Percentiles rank a stretch among this genome's conserved stretches.
These are phyloP conservation scores for Cucurbitaria berberidis DNA, from an alignment of 2,329 filamentous ascomycete species.

Conservation along the genomic window DNA sequence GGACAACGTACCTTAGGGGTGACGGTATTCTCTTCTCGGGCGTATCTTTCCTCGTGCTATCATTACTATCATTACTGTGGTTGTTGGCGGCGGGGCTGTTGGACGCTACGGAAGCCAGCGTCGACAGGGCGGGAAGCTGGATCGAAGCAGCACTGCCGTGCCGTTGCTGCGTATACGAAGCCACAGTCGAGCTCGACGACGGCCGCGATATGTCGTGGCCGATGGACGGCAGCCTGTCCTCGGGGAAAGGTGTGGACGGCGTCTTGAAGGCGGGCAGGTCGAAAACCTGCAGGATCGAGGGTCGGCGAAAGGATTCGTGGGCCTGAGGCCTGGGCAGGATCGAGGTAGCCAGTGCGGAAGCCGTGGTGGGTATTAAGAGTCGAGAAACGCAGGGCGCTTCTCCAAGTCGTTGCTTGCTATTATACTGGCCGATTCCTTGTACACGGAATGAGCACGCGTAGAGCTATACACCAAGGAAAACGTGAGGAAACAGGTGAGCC, in stretches of 20 bases:
- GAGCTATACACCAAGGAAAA: constrained; percentile 24
- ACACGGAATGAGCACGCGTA: constrained; percentile 13
- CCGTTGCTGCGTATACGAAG: constrained; percentile 49
- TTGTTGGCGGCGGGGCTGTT: constrained; percentile 54
- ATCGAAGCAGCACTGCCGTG: constrained; percentile 50
- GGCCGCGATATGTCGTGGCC: constrained; percentile 60
- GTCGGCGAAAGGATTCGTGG: constrained; percentile 58
- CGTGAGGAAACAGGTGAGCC: constrained; percentile 11
- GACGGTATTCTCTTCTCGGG: constrained; percentile 36
- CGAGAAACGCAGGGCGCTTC: constrained; percentile 49
- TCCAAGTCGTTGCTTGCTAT: constrained; percentile 18
- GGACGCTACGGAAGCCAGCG: constrained; percentile 64
- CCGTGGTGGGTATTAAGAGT: constrained; percentile 51
- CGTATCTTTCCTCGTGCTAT: constrained; percentile 28
- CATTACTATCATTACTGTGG: constrained; percentile 33
- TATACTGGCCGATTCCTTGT: constrained; percentile 11
- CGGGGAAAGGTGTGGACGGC: constrained; percentile 47
- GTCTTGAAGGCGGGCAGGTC: constrained; percentile 56
- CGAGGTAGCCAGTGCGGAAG: constrained; percentile 64
- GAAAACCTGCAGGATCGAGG: constrained; percentile 56
- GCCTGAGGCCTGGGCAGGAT: constrained; percentile 65
- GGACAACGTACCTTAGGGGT: constrained; percentile 38
- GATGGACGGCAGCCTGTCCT: constrained; percentile 57
- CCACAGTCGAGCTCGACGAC: constrained; percentile 59
- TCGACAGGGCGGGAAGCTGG: constrained; percentile 63